Evolutionary conservation across 768 basidiomycete genomes (phyloP).

Genomic region (Mycena maculata): DNA sequence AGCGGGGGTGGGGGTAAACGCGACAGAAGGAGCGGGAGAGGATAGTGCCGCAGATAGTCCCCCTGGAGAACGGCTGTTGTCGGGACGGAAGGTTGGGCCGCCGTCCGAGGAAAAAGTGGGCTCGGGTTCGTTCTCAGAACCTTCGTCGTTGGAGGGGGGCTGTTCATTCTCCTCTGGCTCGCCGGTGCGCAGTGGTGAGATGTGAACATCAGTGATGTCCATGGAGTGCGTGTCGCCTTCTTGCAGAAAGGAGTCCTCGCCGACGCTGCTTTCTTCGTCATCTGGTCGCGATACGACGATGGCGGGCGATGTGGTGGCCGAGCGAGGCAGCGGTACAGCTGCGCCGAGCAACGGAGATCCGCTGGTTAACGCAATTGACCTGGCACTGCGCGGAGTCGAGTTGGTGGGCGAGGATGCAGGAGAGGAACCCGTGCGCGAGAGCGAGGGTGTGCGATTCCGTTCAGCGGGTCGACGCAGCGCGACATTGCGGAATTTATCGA

Average conservation of each 20-base stretch:
- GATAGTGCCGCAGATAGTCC: constrained; percentile 57
- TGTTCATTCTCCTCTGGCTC: constrained; percentile 31
- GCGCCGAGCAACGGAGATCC: constrained; percentile 61
- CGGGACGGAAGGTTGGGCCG: constrained; percentile 51
- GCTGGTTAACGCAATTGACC: constrained; percentile 53
- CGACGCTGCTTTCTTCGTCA: constrained; percentile 40
- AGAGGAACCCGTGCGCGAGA: constrained; percentile 71
- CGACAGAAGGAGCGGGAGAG: constrained; percentile 65
- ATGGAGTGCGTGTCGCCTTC: constrained; percentile 55
- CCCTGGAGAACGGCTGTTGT: constrained; percentile 46
- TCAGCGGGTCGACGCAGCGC: constrained; percentile 63
- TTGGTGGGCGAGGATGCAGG: constrained; percentile 69
- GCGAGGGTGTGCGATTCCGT: constrained; percentile 72
- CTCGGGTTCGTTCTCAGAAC: constrained; percentile 49
- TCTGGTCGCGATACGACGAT: constrained; percentile 41
- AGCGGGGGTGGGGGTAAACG: constrained; percentile 78
- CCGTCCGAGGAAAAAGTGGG: constrained; percentile 83
- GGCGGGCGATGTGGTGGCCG: constrained; percentile 62
- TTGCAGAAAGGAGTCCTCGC: constrained; percentile 46
- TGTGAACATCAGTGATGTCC: constrained; percentile 66
- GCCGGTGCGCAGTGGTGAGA: constrained; percentile 51
- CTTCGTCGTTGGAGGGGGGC: constrained; percentile 37
- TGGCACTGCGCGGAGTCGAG: constrained; percentile 71
- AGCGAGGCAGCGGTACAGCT: constrained; percentile 64
- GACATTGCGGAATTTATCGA: constrained; percentile 73